Conservation (phyloP, 2,329 filamentous ascomycete genomes). For the Colletotrichum paranaense region DNA sequence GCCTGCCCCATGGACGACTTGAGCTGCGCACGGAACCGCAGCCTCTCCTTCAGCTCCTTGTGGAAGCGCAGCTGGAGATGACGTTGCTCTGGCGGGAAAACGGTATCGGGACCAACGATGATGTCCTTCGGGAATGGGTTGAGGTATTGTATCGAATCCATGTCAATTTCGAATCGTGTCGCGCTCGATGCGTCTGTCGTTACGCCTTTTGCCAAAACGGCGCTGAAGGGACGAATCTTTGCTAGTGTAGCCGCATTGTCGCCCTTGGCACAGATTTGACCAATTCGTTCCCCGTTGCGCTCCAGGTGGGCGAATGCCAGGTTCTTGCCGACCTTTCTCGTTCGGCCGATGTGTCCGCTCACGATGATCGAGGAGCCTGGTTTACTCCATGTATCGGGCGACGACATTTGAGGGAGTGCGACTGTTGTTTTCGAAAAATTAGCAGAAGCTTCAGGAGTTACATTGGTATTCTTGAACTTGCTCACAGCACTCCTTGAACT, state of each 20-base stretch:
- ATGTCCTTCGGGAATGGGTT: constrained; percentile 82
- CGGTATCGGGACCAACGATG: constrained; percentile 78
- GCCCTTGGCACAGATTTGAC: constrained; percentile 58
- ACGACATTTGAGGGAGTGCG: constrained; percentile 44
- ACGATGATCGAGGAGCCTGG: constrained; percentile 60
- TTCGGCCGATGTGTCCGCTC: constrained; percentile 79
- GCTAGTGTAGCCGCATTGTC: constrained; percentile 54
- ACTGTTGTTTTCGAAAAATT: constrained; percentile 37
- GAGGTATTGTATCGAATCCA: constrained; percentile 73
- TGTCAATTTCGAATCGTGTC: constrained; percentile 65
- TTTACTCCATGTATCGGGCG: constrained; percentile 37
- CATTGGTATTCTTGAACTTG: neutral
- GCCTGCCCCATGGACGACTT: constrained; percentile 62
- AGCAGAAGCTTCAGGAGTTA: neutral
- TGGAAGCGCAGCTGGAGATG: constrained; percentile 89
- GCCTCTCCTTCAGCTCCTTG: constrained; percentile 70
- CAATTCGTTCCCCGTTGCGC: constrained; percentile 49
- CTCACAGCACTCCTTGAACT: constrained; percentile 35
- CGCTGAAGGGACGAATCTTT: constrained; percentile 60
- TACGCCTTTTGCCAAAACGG: constrained; percentile 60
- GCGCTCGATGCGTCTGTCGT: constrained; percentile 16
- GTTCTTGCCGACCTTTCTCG: constrained; percentile 74
- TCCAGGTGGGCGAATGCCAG: constrained; percentile 75
- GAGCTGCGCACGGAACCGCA: constrained; percentile 76
- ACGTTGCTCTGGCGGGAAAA: constrained; percentile 79